These are phyloP conservation scores for Setaria italica DNA, from an alignment of 202 grass and related monocot species.

Conservation along the genomic window DNA sequence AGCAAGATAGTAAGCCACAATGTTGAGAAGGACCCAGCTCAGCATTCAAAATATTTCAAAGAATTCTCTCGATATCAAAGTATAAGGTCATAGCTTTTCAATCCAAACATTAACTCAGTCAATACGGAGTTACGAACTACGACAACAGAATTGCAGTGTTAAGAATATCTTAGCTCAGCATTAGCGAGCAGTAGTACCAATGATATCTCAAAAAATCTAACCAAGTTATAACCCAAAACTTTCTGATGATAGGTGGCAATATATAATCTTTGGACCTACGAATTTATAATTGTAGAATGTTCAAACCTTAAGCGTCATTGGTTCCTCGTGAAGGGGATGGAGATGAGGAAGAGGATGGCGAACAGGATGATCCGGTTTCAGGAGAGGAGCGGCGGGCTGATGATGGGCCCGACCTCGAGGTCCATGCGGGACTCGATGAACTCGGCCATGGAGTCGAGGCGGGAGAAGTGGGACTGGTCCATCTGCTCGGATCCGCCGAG, in stretches of 20 bases:
- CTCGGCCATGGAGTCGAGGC: constrained; percentile 93
- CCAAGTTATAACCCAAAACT: too few species aligned
- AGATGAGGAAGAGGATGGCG: constrained; percentile 57
- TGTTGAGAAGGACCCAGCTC: too few species aligned
- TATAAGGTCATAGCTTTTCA: not conserved
- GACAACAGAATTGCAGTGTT: not conserved
- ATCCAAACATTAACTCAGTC: not conserved
- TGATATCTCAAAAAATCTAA: too few species aligned
- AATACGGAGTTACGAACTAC: not conserved
- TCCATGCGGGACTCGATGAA: constrained; percentile 79
- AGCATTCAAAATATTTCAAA: not conserved
- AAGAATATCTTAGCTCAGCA: not conserved
- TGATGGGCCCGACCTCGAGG: constrained; percentile 81
- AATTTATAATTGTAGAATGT: not conserved
- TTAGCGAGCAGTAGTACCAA: not conserved
- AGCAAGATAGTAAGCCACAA: too few species aligned
- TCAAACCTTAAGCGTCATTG: not conserved
- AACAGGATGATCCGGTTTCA: constrained; percentile 70
- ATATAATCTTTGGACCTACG: not conserved
- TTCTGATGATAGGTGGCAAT: not conserved
- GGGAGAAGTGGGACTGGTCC: constrained; percentile 87
- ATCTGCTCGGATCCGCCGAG: constrained; percentile 79
- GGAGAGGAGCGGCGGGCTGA: constrained; percentile 78
- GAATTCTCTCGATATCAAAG: not conserved
- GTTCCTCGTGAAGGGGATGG: constrained; percentile 57